Base-by-base conservation (phyloP, 208 protist species). In the Leishmania mexicana region DNA sequence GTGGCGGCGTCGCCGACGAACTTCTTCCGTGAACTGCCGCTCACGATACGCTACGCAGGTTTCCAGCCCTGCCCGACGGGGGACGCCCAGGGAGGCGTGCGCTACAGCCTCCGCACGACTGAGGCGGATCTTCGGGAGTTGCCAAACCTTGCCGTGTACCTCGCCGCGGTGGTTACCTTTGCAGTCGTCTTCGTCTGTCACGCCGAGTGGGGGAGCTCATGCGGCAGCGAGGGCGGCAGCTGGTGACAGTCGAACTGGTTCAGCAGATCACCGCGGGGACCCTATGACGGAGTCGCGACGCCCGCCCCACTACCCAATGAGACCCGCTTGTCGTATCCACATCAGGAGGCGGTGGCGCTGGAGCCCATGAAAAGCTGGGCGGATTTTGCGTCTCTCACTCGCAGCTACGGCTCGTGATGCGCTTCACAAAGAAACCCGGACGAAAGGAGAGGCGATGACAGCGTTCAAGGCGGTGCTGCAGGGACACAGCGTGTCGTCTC, bases 81-180 rank as follows among this genome's bases (percentile, higher is more conserved):
- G 67, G n/a, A 70, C 28, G 51, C 5, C 21, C 4, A 71, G 15
- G 65, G 31, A 15, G 21, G 68, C 45, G 21, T 15, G 35, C 17
- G 57, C n/a, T 76, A 74, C 62, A 58, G 78, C 75, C 84, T 86
- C 64, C 81, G 79, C 81, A 86, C 76, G 3, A 88, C 79, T 70
- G 60, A 10, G 81, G 85, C 81, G 8, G 75, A 78, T 65, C 67
- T 83, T n/a, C 78, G 84, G 21, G 75, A 71, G 24, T 49, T 79
- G 54, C 79, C 81, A 19, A 86, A 86, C 79, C 78, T 83, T 38
- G 54, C 75, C 31, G 73, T 75, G 47, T 81, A 75, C 75, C 65
- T 77, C 19, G 15, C 64, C 15, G 74, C 80, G 17, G 49, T 47
- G 75, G 75, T 67, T 3, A 76, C 79, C 19, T 78, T 76, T 21